phyloP scores from a whole-genome alignment of 1,139 yeast species.

The Sugiyamaella novakii region DNA sequence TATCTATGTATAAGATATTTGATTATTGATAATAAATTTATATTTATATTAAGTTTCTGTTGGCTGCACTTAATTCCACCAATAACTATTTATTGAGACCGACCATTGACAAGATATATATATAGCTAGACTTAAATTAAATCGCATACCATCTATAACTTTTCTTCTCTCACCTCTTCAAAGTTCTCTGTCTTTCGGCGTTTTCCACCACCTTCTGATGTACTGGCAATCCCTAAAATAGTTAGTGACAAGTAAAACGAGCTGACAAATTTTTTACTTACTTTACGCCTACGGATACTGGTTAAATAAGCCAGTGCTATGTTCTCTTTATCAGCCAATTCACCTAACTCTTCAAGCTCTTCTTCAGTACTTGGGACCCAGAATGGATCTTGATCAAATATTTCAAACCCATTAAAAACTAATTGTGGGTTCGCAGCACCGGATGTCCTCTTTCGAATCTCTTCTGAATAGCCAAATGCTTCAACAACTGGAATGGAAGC shows the following conservation, averaged over 20 bases:
- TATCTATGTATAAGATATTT: slow-evolving; percentile 3
- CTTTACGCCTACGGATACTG: slow-evolving; percentile 78
- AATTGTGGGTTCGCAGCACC: slow-evolving; percentile 98
- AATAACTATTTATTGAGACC: neutral
- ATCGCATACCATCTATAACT: neutral
- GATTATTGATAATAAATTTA: slow-evolving; percentile 5
- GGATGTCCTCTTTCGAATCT: slow-evolving; percentile 86
- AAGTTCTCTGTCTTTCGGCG: slow-evolving; percentile 90
- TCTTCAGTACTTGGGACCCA: slow-evolving; percentile 99
- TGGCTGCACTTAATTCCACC: too few relatives aligned
- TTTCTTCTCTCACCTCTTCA: slow-evolving; percentile 26
- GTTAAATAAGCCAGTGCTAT: slow-evolving; percentile 87
- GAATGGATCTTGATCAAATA: slow-evolving; percentile 89
- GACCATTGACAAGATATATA: too few relatives aligned
- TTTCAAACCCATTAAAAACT: slow-evolving; percentile 84
- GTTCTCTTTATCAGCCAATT: slow-evolving; percentile 88
- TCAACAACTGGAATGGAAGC: slow-evolving; percentile 92
- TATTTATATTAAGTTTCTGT: slow-evolving; percentile 1
- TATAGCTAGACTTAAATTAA: neutral
- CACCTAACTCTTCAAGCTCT: slow-evolving; percentile 92
- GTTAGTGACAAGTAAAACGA: too few relatives aligned
- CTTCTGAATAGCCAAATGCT: slow-evolving; percentile 96
- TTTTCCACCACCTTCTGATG: slow-evolving; percentile 87
- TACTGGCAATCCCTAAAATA: slow-evolving; percentile 71
- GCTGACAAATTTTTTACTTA: too few relatives aligned